A percentile compares a stretch with the other conserved stretches of the same genome.
Conservation (phyloP, 192 early-diverging fungal genomes). For the Gigaspora rosea region DNA sequence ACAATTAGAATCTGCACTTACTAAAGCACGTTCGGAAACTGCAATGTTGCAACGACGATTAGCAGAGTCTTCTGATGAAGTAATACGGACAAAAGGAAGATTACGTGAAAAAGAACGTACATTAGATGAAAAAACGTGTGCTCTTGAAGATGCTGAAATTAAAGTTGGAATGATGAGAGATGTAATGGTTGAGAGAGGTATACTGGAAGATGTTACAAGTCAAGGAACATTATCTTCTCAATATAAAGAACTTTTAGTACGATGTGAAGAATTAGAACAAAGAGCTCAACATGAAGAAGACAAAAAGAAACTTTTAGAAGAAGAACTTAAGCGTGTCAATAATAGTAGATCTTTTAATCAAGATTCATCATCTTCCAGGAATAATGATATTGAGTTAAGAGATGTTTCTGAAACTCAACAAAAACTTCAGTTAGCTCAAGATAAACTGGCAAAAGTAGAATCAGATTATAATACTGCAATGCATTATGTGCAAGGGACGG, state of each 20-base stretch:
- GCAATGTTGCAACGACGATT: constrained; percentile 44
- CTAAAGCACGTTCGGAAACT: constrained; percentile 48
- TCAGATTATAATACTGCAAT: constrained; percentile 45
- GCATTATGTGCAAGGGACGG: constrained; percentile 39
- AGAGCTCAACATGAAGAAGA: constrained; percentile 33
- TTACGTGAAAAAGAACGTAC: constrained; percentile 47
- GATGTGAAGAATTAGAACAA: constrained; percentile 35
- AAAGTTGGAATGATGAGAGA: constrained; percentile 52
- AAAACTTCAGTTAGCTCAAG: constrained; percentile 25
- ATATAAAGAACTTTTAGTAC: constrained; percentile 29
- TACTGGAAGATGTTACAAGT: constrained; percentile 40
- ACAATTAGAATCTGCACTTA: constrained; percentile 50
- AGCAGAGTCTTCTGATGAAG: constrained; percentile 46
- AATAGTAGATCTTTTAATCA: background rate
- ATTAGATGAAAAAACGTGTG: constrained; percentile 40
- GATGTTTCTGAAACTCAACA: background rate
- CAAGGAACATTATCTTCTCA: background rate
- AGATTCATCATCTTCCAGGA: background rate
- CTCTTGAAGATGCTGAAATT: constrained; percentile 53
- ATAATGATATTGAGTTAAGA: constrained; percentile 26
- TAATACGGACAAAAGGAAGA: constrained; percentile 37
- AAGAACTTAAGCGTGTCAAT: background rate
- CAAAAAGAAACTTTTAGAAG: constrained; percentile 26
- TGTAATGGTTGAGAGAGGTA: constrained; percentile 48
- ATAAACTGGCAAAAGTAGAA: constrained; percentile 43